These are phyloP conservation scores for Quercus engelmannii DNA, from an alignment of 306 rosid genomes.

Conservation along the genomic window DNA sequence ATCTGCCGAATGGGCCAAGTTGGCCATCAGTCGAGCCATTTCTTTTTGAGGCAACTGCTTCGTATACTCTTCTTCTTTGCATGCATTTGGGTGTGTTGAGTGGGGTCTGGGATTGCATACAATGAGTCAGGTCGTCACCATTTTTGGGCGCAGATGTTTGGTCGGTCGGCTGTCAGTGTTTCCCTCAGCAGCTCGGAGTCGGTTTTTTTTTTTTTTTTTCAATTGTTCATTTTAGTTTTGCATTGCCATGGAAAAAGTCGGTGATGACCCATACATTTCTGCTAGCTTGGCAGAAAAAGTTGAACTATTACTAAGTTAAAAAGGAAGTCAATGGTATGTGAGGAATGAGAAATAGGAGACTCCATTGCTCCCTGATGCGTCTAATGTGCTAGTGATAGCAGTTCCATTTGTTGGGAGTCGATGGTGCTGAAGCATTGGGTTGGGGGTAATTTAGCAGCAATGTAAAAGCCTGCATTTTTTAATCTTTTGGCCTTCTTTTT, in stretches of 20 bases:
- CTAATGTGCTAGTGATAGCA: constrained; percentile 24
- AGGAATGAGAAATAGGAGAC: constrained; percentile 27
- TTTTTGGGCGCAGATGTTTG: constrained; percentile 58
- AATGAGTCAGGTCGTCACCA: constrained; percentile 78
- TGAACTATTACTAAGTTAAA: constrained; percentile 21
- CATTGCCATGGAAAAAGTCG: constrained; percentile 56
- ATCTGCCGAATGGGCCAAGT: constrained; percentile 94
- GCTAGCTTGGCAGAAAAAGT: constrained; percentile 75
- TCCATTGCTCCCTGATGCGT: constrained; percentile 28
- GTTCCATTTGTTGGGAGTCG: constrained; percentile 34
- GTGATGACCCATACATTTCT: constrained; percentile 54
- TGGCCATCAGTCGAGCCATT: constrained; percentile 77
- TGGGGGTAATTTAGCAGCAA: constrained; percentile 28
- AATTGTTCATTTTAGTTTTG: constrained; percentile 33
- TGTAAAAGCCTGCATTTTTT: constrained; percentile 35
- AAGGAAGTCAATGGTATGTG: constrained; percentile 27
- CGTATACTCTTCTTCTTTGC: constrained; percentile 50
- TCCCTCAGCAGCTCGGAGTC: constrained; percentile 57
- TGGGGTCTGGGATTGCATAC: constrained; percentile 77
- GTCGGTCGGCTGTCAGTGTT: constrained; percentile 41
- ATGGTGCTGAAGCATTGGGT: constrained; percentile 35
- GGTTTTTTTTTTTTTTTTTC: not conserved
- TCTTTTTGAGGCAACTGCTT: constrained; percentile 53
- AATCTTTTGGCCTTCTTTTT: constrained; percentile 9
- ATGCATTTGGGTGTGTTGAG: constrained; percentile 74